Conservation (phyloP, 1,284 basidiomycete genomes). For the Agroathelia rolfsii region DNA sequence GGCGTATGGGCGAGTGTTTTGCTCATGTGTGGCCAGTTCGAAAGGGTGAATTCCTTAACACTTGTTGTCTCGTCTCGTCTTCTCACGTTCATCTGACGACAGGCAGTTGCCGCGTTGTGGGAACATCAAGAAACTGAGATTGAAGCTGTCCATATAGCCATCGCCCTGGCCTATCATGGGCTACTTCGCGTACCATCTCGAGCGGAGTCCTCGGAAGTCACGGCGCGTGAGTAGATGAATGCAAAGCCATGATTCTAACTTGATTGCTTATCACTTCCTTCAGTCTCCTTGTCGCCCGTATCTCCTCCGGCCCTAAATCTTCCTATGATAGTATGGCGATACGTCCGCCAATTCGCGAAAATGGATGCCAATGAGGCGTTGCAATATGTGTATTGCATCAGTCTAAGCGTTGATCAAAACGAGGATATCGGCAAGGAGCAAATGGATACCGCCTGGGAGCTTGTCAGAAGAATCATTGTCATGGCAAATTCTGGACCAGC, state of each 20-base stretch:
- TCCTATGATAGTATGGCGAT: slow-evolving; percentile 84
- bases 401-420: slow-evolving; percentile 71
- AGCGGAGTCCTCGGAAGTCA: slow-evolving; percentile 75
- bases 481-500: slow-evolving; percentile 77
- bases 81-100: slow-evolving; percentile 3
- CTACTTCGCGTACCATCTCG: slow-evolving; percentile 76
- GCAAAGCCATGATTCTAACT: too few species aligned
- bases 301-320: slow-evolving; percentile 71
- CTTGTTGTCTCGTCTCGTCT: slow-evolving; percentile 8
- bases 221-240: slow-evolving; percentile 70
- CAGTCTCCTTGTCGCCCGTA: slow-evolving; percentile 58
- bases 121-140: slow-evolving; percentile 82
- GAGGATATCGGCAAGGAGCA: slow-evolving; percentile 72
- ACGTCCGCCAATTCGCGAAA: slow-evolving; percentile 85
- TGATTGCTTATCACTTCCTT: slow-evolving; percentile 3
- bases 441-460: slow-evolving; percentile 77
- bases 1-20: slow-evolving; percentile 88
- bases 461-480: slow-evolving; percentile 83
- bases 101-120: slow-evolving; percentile 88
- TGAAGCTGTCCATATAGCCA: slow-evolving; percentile 91
- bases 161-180: slow-evolving; percentile 91
- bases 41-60: slow-evolving; percentile 48
- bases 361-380: slow-evolving; percentile 89
- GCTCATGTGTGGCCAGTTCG: slow-evolving; percentile 90
- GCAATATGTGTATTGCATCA: slow-evolving; percentile 91